These are phyloP conservation scores for Penicillium sp. DNA, from an alignment of 2,329 filamentous ascomycete genomes.

Conservation along the genomic window DNA sequence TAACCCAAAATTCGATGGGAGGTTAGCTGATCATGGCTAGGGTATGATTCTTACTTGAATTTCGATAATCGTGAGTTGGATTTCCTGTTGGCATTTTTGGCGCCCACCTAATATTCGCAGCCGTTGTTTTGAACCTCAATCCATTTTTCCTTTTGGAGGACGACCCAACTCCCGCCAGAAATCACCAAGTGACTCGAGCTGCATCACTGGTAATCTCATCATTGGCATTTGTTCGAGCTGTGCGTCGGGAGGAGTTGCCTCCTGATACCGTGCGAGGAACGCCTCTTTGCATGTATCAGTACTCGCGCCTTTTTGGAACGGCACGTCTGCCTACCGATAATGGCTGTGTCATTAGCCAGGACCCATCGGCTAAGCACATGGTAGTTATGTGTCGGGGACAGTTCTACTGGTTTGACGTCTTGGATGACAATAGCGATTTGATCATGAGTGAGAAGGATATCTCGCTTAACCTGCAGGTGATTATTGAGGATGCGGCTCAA, in stretches of 20 bases:
- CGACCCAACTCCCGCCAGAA: conserved; percentile 91
- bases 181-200: conserved; percentile 93
- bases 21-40: conserved; percentile 48
- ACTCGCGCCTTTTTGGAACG: conserved; percentile 90
- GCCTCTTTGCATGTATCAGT: conserved; percentile 97
- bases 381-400: conserved; percentile 93
- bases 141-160: conserved; percentile 97
- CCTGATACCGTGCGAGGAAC: conserved; percentile 81
- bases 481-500: conserved; percentile 85
- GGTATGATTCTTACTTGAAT: conserved; percentile 98
- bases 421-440: conserved; percentile 89
- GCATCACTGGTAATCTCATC: conserved; percentile 89
- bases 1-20: not conserved
- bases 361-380: conserved; percentile 87
- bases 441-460: conserved; percentile 98
- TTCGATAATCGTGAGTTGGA: conserved; percentile 72
- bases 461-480: conserved; percentile 84
- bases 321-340: conserved; percentile 90
- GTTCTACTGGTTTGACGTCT: conserved; percentile 98
- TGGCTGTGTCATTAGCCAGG: conserved; percentile 93
- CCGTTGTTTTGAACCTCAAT: conserved; percentile 94
- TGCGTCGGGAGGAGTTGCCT: conserved; percentile 86
- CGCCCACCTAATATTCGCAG: conserved; percentile 28
- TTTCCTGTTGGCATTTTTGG: not conserved
- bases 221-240: conserved; percentile 86